These are phyloP conservation scores for Petrea volubilis DNA, from an alignment of 257 asterid genomes.

Conservation along the genomic window DNA sequence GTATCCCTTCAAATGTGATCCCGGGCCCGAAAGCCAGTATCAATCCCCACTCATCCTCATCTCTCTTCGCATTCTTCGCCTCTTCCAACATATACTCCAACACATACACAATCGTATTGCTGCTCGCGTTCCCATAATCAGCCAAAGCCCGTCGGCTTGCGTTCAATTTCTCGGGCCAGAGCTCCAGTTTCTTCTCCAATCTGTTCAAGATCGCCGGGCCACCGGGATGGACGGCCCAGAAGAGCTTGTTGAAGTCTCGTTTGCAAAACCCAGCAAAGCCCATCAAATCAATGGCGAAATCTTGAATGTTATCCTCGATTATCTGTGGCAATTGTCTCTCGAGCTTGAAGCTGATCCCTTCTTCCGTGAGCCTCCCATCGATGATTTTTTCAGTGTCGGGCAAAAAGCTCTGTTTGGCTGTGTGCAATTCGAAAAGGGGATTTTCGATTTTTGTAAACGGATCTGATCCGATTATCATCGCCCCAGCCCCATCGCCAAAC, in stretches of 20 bases:
- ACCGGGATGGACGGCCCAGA: slow-evolving; percentile 99
- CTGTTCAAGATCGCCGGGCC: slow-evolving; percentile 89
- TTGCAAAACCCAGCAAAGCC: slow-evolving; percentile 34
- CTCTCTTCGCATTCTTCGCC: slow-evolving; percentile 17
- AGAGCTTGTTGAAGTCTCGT: slow-evolving; percentile 57
- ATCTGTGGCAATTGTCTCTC: slow-evolving; percentile 79
- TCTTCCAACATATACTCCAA: slow-evolving; percentile 83
- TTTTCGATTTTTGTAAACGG: slow-evolving; percentile 40
- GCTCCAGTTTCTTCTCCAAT: slow-evolving; percentile 71
- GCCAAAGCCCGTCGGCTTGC: slow-evolving; percentile 84
- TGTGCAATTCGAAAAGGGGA: slow-evolving; percentile 77
- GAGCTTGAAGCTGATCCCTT: slow-evolving; percentile 86
- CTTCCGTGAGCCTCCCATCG: slow-evolving; percentile 85
- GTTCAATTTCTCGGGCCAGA: slow-evolving; percentile 62
- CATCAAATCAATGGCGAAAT: slow-evolving; percentile 64
- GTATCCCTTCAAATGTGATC: slow-evolving; percentile 91
- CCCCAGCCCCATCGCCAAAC: slow-evolving; percentile 96
- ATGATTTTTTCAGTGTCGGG: slow-evolving; percentile 85
- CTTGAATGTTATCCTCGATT: slow-evolving; percentile 71
- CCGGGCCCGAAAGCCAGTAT: slow-evolving; percentile 96
- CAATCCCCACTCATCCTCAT: slow-evolving; percentile 68
- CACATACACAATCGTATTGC: slow-evolving; percentile 89
- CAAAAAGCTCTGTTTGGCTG: slow-evolving; percentile 74
- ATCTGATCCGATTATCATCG: slow-evolving; percentile 59
- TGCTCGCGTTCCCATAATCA: slow-evolving; percentile 92